Base-by-base conservation (phyloP, 306 rosid species). In the Acacia crassicarpa region DNA sequence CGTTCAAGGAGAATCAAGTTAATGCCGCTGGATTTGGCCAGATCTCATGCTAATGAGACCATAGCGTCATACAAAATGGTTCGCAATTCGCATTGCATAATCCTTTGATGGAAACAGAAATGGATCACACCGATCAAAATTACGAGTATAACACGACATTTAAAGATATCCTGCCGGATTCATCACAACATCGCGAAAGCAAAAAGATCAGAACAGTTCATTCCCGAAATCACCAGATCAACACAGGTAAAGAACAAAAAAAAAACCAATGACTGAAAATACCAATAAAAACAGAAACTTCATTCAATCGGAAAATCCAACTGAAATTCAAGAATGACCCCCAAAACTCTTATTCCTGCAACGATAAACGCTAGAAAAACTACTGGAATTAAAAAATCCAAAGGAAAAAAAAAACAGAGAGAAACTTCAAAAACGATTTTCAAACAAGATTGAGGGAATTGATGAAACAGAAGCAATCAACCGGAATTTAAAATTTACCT, bases 201-300 rank as follows among this genome's bases (percentile, higher is more conserved):
- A 16, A 82, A 56, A 83, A 35, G 94, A 91, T 88, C 94, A 79
- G 58, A 83, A 56, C 8, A 70, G 79, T 67, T 61, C 48, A 69
- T 75, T 78, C 80, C 35, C 70, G 25, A 43, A 69, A 86, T 43
- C 71, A 54, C 77, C 78, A 63, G 86, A 92, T 91, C 88, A 68
- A 84, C 54, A 40, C 40, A 75, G 14, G 45, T 5, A 75, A 8
- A 73, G 6, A 44, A 51, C 79, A 41, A 69, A 2, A 43, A 5
- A 0, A 35, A 63, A 77, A n/a, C 68, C 5, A 67, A 75, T 27
- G 12, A 67, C 20, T 9, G 8, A 82, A 85, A 68, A 30, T 46
- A 54, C 54, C 20, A 35, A 72, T 48, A 9, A 40, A 32, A 72
- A 3, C 38, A 22, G 51, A 59, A 58, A 72, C 66, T n/a, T 14